Conservation (phyloP, 208 protist genomes). For the Angomonas desouzai region DNA sequence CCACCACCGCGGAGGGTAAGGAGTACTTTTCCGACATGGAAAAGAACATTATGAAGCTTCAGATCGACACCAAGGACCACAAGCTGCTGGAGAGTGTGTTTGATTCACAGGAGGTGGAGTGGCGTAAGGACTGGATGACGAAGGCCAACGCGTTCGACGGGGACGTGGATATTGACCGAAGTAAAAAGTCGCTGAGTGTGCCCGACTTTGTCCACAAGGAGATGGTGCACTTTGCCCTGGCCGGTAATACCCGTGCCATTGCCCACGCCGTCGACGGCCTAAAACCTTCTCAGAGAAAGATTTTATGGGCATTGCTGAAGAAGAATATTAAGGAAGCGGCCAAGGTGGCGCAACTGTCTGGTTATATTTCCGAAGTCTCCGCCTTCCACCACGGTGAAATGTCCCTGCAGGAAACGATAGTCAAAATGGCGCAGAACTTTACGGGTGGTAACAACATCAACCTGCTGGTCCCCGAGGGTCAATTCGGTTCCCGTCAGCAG, state of each 20-base stretch:
- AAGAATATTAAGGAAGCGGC: constrained; percentile 91
- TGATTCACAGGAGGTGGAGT: constrained; percentile 95
- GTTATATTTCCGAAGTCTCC: constrained; percentile 96
- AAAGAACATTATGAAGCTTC: constrained; percentile 92
- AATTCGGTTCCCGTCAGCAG: constrained; percentile 98
- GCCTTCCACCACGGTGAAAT: constrained; percentile 99
- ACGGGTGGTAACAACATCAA: constrained; percentile 99
- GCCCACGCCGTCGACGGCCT: constrained; percentile 97
- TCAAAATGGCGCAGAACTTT: constrained; percentile 99
- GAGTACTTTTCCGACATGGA: constrained; percentile 99
- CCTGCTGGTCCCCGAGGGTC: constrained; percentile 96
- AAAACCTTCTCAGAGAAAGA: constrained; percentile 99
- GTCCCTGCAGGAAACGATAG: constrained; percentile 97
- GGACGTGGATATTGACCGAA: constrained; percentile 88
- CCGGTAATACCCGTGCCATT: constrained; percentile 87
- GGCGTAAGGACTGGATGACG: constrained; percentile 99
- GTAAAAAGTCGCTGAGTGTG: constrained; percentile 79
- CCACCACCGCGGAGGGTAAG: constrained; percentile 96
- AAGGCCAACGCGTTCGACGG: constrained; percentile 84
- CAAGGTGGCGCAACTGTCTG: constrained; percentile 99
- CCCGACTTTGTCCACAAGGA: constrained; percentile 99
- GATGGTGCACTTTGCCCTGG: constrained; percentile 98
- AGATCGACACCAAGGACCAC: constrained; percentile 84
- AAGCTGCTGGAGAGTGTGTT: constrained; percentile 98
- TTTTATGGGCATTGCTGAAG: constrained; percentile 95